phyloP scores from a whole-genome alignment of 345 rosid species.

The Eucalyptus grandis region DNA sequence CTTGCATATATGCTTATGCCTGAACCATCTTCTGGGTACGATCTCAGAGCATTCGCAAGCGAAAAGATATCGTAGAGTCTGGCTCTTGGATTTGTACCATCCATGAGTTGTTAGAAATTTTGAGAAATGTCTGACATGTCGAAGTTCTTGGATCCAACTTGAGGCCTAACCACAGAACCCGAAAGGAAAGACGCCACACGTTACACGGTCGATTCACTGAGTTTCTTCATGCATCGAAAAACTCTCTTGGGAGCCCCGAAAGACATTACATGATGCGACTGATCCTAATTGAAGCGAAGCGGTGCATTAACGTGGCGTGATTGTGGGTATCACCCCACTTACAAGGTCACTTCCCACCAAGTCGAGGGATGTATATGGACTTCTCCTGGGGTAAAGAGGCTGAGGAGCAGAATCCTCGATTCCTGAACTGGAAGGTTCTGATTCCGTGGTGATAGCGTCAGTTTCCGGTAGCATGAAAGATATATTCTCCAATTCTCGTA shows the following conservation, averaged over 20 bases:
- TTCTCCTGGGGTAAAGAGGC: conserved; percentile 23
- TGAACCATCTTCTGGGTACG: no score
- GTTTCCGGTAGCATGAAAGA: conserved; percentile 52
- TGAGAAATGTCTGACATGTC: not conserved
- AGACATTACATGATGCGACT: not conserved
- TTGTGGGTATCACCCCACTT: conserved; percentile 60
- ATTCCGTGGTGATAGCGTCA: conserved; percentile 9
- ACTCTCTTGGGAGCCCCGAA: not conserved
- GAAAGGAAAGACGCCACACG: not conserved
- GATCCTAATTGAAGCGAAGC: not conserved
- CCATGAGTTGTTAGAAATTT: no score
- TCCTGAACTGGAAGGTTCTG: not conserved
- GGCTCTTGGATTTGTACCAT: not conserved
- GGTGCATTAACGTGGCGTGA: conserved; percentile 23
- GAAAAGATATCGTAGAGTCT: not conserved
- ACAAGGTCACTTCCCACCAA: conserved; percentile 80
- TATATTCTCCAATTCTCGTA: conserved; percentile 71
- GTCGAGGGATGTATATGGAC: conserved; percentile 36
- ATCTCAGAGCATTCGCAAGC: no score
- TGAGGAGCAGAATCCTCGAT: conserved; percentile 20
- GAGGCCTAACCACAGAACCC: not conserved
- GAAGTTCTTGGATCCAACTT: not conserved
- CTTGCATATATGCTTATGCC: no score
- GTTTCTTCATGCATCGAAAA: not conserved
- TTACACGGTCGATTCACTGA: not conserved